Evolutionary conservation across 768 basidiomycete genomes (phyloP).

Genomic region (Pleurotus eryngii): DNA sequence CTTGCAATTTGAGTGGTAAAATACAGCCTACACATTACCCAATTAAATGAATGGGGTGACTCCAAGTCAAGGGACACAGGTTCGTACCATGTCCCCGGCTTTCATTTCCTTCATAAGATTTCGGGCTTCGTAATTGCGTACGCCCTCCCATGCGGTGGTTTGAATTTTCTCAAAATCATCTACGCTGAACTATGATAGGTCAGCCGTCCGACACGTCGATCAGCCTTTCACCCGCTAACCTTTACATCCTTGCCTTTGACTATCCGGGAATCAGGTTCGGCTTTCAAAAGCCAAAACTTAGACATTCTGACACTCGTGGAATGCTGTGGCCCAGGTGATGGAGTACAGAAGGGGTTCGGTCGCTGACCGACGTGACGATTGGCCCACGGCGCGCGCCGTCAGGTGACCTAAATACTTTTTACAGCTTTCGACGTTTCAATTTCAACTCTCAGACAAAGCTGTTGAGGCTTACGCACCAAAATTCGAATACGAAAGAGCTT

Average conservation of each 20-base stretch:
- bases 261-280: constrained; percentile 79
- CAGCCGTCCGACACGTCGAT: background rate
- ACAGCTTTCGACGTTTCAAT: too few relatives aligned
- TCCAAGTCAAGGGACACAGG: background rate
- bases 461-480: too few relatives aligned
- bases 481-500: too few relatives aligned
- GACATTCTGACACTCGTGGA: background rate
- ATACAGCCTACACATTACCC: constrained; percentile 56
- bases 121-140: constrained; percentile 77
- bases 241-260: constrained; percentile 89
- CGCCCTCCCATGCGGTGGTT: constrained; percentile 85
- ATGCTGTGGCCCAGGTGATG: background rate
- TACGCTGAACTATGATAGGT: constrained; percentile 63
- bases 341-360: too few relatives aligned
- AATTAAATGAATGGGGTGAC: background rate
- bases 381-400: too few relatives aligned
- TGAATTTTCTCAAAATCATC: constrained; percentile 76
- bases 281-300: constrained; percentile 75
- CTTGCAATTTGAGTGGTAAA: constrained; percentile 89
- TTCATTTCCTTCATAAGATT: constrained; percentile 84
- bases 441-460: too few relatives aligned
- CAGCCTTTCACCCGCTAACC: constrained; percentile 28
- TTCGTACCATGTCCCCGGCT: constrained; percentile 63
- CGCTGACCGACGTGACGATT: too few relatives aligned
- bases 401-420: too few relatives aligned